Evolutionary conservation across 2,329 filamentous ascomycete genomes (phyloP), one percentile per base, ranked within the genome.

Genomic region (Hypocrella siamensis): DNA sequence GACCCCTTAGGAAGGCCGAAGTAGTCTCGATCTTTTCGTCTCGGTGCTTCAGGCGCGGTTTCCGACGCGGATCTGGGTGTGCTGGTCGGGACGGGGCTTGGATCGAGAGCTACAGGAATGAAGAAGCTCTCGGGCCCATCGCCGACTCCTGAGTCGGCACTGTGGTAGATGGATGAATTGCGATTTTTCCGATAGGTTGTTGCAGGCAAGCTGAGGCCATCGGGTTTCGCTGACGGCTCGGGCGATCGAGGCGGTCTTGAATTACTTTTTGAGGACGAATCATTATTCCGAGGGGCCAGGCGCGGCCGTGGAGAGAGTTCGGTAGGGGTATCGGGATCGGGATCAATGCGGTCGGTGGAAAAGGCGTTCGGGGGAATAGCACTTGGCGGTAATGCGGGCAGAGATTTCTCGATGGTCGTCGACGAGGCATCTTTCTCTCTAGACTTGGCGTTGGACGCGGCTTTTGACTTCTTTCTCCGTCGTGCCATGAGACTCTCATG

Each of bases 401-500:
- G 62, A 6, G 85, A 93, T 54, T 96, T 96, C 52, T 98, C 88
- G 25, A 81, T 72, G 39, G 83, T 75, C 61, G 76, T 72, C 15
- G 76, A 70, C 31, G 65, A 73, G 28, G 58, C 54, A 12, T 77
- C 73, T 49, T 77, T 76, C 41, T 75, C 72, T 45, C 70, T 63
- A 31, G 65, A 56, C 45, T 76, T 76, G 30, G 69, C 65, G 14
- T 52, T 48, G 1, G 68, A 65, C 26, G 69, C 65, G 32, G 75
- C 70, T 54, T 83, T 85, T 25, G 79, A 77, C 54, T 83, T 85
- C 60, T 96, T 94, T 47, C 84, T 72, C 41, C 88, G 71, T 40
- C 88, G 70, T 31, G 88, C 84, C 85, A 96, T 96, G 32, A 98
- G 60, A 18, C 84, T 90, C 57, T 98, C 90, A 51, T 98, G 90